These are phyloP conservation scores for Lolium perenne DNA, from an alignment of 176 grass and related monocot species.

Conservation along the genomic window DNA sequence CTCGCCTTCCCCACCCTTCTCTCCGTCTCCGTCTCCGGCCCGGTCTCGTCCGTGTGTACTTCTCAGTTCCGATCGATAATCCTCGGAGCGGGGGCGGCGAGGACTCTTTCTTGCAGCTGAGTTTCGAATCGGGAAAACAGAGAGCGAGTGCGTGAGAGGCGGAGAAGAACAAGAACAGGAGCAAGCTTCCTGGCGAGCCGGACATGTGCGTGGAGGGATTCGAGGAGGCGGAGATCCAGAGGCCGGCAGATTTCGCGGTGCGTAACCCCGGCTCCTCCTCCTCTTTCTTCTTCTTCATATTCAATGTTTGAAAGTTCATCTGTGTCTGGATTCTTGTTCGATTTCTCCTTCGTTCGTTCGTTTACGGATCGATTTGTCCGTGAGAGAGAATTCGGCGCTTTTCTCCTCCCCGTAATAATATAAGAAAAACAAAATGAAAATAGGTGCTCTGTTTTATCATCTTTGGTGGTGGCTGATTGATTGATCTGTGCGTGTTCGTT, in stretches of 20 bases:
- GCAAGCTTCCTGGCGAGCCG: not conserved
- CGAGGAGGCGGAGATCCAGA: slow-evolving; percentile 60
- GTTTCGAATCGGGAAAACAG: not conserved
- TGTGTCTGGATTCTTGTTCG: not conserved
- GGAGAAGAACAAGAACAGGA: not conserved
- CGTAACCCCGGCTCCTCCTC: not conserved
- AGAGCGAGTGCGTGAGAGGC: not conserved
- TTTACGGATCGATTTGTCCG: not conserved
- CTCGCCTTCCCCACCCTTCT: not conserved
- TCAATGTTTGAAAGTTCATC: no score
- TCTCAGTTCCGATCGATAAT: no score
- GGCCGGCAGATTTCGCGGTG: slow-evolving; percentile 50
- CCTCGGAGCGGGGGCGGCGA: no score
- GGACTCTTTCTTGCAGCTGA: not conserved
- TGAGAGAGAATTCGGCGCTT: not conserved
- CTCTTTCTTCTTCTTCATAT: not conserved
- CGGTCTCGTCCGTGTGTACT: not conserved
- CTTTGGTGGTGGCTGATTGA: not conserved
- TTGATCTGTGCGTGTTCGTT: not conserved
- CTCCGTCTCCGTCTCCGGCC: not conserved
- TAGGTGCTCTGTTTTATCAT: not conserved
- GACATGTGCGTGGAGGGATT: slow-evolving; percentile 83
- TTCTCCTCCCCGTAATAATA: not conserved
- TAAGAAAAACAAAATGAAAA: not conserved
- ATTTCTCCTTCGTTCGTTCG: not conserved